Conservation (phyloP, 164 flowering plant genomes). For the Amborella trichopoda region DNA sequence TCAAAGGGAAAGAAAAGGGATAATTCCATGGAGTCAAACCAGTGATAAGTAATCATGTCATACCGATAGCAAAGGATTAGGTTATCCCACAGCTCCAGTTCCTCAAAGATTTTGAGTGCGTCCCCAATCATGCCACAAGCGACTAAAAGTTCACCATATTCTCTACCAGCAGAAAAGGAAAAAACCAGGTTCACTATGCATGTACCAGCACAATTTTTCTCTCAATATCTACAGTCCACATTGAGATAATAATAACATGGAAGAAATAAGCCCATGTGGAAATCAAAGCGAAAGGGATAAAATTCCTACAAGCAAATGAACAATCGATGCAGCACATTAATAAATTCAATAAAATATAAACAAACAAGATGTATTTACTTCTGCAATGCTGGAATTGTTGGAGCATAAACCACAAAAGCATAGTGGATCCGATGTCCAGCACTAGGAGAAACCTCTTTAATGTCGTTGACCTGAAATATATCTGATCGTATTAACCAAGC, state of each 20-base stretch:
- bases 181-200: neutral
- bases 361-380: no score
- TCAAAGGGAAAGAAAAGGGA: neutral
- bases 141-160: conserved; percentile 75
- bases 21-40: no score
- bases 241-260: no score
- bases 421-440: conserved; percentile 48
- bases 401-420: conserved; percentile 45
- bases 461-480: conserved; percentile 45
- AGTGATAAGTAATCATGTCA: no score
- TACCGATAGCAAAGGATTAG: conserved; percentile 82
- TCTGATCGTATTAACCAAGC: neutral
- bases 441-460: conserved; percentile 33
- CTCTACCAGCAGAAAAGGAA: conserved; percentile 27
- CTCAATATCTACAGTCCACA: no score
- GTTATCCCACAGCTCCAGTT: conserved; percentile 92
- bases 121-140: conserved; percentile 83
- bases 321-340: no score
- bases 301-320: no score
- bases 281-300: no score
- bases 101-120: conserved; percentile 74
- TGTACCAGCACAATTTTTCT: no score
- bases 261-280: no score
- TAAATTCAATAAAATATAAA: no score
- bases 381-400: conserved; percentile 62